Evolutionary conservation across 2,329 filamentous ascomycete genomes (phyloP), one percentile per base, ranked within the genome.

Genomic region (Colletotrichum zoysiae): DNA sequence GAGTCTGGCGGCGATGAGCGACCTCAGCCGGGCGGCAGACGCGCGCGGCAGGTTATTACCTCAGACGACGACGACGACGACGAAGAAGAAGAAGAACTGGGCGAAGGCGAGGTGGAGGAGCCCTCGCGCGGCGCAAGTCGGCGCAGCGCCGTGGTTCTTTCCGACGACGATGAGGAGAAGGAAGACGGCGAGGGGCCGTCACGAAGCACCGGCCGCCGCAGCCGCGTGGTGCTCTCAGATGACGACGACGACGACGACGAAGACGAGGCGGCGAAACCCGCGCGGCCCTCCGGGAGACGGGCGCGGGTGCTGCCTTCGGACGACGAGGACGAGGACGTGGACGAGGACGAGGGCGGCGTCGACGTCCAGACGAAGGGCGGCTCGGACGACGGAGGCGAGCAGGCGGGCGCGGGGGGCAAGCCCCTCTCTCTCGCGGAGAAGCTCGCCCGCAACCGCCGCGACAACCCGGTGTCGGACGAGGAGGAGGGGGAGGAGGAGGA

Each of bases 41-140:
- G 75, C 6, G 81, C 80, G 55, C 77, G 79, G 0, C 78, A 74
- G 3, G 74, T 78, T 2, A 75, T 82, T 0, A 68, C 74, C 5
- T 65, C 61, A 2, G 42, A 53, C 9, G 55, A 42, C 16, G 66
- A 60, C 2, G 42, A 53, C 9, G 55, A 58, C 3, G 44, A 46
- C 0, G 40, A 42, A 5, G 66, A 60, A 3, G 53, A 70, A 0
- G 81, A 81, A n/a, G 81, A 80, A 0, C 26, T 3, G 2, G 76
- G 76, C 0, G 74, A 73, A 0, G 74, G 77, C 0, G 75, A 76
- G 0, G 74, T 70, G 0, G 74, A 74, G 23, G 75, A 16, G 2
- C 35, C 44, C n/a, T n/a, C 23, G 18, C 67, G 55, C 6, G 53
- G 53, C 20, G 8, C 35, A 20, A 42, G 6, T 6, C 57, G 68